Evolutionary conservation across 371 early-diverging fungal species (phyloP).

Genomic region (Enterospora canceri): DNA sequence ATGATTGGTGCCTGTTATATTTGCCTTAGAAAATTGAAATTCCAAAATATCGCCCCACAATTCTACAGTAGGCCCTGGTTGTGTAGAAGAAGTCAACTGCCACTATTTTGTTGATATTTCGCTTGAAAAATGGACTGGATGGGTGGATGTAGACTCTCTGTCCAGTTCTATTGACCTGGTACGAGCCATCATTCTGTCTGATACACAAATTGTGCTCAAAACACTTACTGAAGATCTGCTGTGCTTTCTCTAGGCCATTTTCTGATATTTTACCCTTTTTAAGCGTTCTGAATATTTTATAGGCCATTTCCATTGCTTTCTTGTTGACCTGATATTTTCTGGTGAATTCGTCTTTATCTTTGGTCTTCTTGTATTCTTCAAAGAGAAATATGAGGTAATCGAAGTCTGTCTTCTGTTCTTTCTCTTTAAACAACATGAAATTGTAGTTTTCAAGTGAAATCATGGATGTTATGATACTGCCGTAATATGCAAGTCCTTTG

Average conservation of each 20-base stretch:
- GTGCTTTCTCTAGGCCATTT: conserved; percentile 15
- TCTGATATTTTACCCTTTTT: conserved; percentile 18
- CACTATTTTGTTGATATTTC: conserved; percentile 37
- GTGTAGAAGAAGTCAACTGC: conserved; percentile 41
- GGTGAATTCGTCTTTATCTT: conserved; percentile 38
- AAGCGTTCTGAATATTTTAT: conserved; percentile 14
- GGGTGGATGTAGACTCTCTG: conserved; percentile 46
- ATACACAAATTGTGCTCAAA: conserved; percentile 44
- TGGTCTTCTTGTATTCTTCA: conserved; percentile 18
- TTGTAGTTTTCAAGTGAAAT: conserved; percentile 43
- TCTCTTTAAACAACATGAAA: conserved; percentile 27
- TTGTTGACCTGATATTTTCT: conserved; percentile 11
- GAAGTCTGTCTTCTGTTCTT: conserved; percentile 24
- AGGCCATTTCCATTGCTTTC: conserved; percentile 29
- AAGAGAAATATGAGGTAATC: conserved; percentile 25
- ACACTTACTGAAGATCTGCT: conserved; percentile 35
- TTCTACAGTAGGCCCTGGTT: conserved; percentile 39
- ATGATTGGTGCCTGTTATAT: too few relatives aligned
- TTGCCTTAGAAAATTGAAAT: not conserved
- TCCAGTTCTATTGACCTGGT: conserved; percentile 8
- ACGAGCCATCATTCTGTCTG: conserved; percentile 40
- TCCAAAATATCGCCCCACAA: conserved; percentile 40
- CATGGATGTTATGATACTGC: conserved; percentile 29
- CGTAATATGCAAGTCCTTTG: conserved; percentile 11
- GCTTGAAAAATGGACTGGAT: conserved; percentile 39